Evolutionary conservation across 768 basidiomycete genomes (phyloP).

Genomic region (Cytidiella melzeri): DNA sequence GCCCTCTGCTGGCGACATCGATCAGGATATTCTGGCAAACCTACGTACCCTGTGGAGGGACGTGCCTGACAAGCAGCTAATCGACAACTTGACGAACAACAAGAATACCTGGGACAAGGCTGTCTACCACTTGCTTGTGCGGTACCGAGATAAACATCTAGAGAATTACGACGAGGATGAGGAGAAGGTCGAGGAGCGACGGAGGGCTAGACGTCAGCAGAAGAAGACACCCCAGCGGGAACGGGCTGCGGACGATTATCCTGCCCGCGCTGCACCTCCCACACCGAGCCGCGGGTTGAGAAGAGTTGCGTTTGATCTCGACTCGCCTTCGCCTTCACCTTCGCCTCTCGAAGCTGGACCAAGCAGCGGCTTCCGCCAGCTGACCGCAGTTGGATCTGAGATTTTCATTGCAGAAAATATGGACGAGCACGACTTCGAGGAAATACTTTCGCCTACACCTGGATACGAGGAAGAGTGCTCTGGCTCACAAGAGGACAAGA

Average conservation of each 20-base stretch:
- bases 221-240: slow-evolving; percentile 11
- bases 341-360: slow-evolving; percentile 2
- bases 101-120: slow-evolving; percentile 93
- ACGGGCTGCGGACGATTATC: slow-evolving; percentile 26
- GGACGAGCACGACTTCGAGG: not conserved
- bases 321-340: slow-evolving; percentile 8
- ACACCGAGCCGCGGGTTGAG: slow-evolving; percentile 55
- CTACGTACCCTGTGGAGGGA: slow-evolving; percentile 90
- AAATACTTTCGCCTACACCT: not conserved
- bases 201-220: slow-evolving; percentile 25
- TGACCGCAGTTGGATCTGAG: slow-evolving; percentile 12
- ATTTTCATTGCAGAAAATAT: slow-evolving; percentile 7
- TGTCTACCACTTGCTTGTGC: slow-evolving; percentile 85
- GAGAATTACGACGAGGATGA: slow-evolving; percentile 75
- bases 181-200: slow-evolving; percentile 31
- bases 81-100: slow-evolving; percentile 54
- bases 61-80: slow-evolving; percentile 66
- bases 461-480: slow-evolving; percentile 37
- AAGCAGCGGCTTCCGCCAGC: slow-evolving; percentile 15
- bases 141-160: slow-evolving; percentile 70
- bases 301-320: slow-evolving; percentile 16
- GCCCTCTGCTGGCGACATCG: slow-evolving; percentile 56
- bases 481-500: slow-evolving; percentile 63
- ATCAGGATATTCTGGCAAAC: slow-evolving; percentile 86
- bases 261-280: slow-evolving; percentile 50